Base-by-base conservation (phyloP, 768 basidiomycete species). In the Tricholoma hemisulphureum region DNA sequence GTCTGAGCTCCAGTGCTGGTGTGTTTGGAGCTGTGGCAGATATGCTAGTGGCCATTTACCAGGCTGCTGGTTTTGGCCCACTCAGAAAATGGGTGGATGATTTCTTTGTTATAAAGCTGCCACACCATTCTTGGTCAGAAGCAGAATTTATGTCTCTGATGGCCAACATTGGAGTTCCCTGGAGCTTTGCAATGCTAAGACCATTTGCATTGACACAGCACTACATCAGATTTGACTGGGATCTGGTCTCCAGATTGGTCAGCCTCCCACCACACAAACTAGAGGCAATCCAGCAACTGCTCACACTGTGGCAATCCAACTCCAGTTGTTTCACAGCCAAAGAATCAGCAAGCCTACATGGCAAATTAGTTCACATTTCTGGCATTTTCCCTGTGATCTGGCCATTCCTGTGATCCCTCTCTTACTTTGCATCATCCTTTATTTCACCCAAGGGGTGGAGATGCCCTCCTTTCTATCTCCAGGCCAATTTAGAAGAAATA, bases 41-140 rank as follows among this genome's bases (percentile, higher is more conserved):
- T 72, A 9, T 9, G 77, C 75, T 77, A 0, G 73, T 77, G 65
- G 69, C 77, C n/a, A n/a, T n/a, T n/a, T n/a, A n/a, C n/a, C n/a
- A n/a, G n/a, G n/a, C n/a, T n/a, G n/a, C n/a, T n/a, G n/a, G n/a
- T n/a, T n/a, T n/a, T n/a, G n/a, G n/a, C n/a, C n/a, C n/a, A n/a
- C n/a, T n/a, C n/a, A n/a, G n/a, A n/a, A n/a, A n/a, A n/a, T n/a
- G n/a, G n/a, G n/a, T n/a, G n/a, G n/a, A n/a, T n/a, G n/a, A n/a
- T 43, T 75, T 77, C 52, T 49, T 74, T 5, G 66, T 69, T 2
- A 59, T 74, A 11, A 60, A 63, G 0, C 54, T 61, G 0, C 69
- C 70, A 1, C 21, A 53, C 35, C 58, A 69, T 28, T 24, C 58
- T 0, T 69, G 65, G 65, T 58, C 67, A 3, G 67, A 72, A 55